Conservation (phyloP, 768 basidiomycete genomes). For the Gymnopilus dilepis region DNA sequence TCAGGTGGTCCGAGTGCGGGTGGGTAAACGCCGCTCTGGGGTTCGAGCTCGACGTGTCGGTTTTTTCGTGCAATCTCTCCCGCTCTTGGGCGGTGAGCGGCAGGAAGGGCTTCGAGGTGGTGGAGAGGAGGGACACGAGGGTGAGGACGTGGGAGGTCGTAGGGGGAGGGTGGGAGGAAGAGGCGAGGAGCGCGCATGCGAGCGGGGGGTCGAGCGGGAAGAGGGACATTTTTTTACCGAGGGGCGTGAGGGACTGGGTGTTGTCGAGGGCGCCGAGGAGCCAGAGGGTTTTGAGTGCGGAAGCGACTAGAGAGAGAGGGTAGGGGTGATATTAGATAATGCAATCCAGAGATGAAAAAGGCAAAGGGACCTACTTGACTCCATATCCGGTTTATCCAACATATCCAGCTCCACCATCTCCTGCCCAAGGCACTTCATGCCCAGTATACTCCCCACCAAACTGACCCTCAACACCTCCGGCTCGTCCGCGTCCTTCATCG, state of each 20-base stretch:
- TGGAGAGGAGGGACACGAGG: constrained; percentile 83
- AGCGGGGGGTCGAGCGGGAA: constrained; percentile 92
- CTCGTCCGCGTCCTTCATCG: constrained; percentile 67
- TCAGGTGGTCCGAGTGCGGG: constrained; percentile 90
- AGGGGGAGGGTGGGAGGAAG: constrained; percentile 74
- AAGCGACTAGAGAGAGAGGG: constrained; percentile 46
- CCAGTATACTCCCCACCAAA: constrained; percentile 81
- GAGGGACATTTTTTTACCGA: constrained; percentile 85
- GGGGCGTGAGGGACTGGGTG: constrained; percentile 64
- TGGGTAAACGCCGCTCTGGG: no score
- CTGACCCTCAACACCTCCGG: constrained; percentile 93
- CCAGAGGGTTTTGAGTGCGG: constrained; percentile 75
- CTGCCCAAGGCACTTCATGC: constrained; percentile 84
- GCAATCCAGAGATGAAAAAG: neutral
- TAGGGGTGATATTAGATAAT: neutral
- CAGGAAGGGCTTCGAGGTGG: constrained; percentile 81
- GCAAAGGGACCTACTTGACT: constrained; percentile 61
- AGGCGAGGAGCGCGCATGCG: constrained; percentile 80
- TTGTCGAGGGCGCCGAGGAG: constrained; percentile 80
- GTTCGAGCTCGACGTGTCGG: no score
- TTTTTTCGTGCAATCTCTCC: no score
- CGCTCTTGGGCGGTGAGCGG: constrained; percentile 76
- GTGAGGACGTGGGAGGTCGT: constrained; percentile 80
- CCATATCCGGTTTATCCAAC: constrained; percentile 84
- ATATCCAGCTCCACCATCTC: constrained; percentile 83